Percentiles rank a stretch among this genome's conserved stretches.
Evolutionary conservation across 2,329 filamentous ascomycete genomes (phyloP).

Genomic region (Xylaria sp.): DNA sequence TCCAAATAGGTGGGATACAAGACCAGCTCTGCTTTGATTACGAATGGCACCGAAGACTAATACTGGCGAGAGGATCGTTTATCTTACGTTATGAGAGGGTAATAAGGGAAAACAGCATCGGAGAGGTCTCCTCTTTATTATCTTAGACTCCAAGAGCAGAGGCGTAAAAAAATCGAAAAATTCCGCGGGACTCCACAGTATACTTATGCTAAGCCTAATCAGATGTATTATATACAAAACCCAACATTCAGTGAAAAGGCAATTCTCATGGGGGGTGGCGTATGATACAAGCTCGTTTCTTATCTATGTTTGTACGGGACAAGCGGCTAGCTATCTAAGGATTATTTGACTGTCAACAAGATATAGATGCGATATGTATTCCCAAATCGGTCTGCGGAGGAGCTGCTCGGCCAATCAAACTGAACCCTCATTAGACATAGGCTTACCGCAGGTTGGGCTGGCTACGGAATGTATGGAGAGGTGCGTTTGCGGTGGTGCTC

Average conservation of each 20-base stretch:
- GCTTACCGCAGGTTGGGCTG: neutral
- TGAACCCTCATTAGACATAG: neutral
- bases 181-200: slow-evolving; percentile 37
- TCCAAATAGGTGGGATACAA: slow-evolving; percentile 1
- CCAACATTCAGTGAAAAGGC: neutral
- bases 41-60: slow-evolving; percentile 6
- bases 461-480: neutral
- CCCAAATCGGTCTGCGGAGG: slow-evolving; percentile 21
- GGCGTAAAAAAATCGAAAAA: slow-evolving; percentile 1
- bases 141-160: slow-evolving; percentile 40
- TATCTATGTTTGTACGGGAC: slow-evolving; percentile 29
- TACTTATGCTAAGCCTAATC: slow-evolving; percentile 22
- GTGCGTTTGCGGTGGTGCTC: neutral
- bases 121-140: slow-evolving; percentile 30
- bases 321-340: slow-evolving; percentile 10
- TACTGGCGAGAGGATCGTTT: slow-evolving; percentile 19
- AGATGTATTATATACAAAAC: slow-evolving; percentile 5
- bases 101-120: slow-evolving; percentile 28
- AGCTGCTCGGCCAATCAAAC: slow-evolving; percentile 19
- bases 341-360: neutral
- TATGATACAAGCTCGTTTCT: slow-evolving; percentile 17
- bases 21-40: slow-evolving; percentile 18
- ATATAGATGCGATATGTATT: slow-evolving; percentile 18
- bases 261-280: neutral
- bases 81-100: slow-evolving; percentile 43